Evolutionary conservation across 179 eudicot genomes (phyloP).

Genomic region (Nepenthes alata): DNA sequence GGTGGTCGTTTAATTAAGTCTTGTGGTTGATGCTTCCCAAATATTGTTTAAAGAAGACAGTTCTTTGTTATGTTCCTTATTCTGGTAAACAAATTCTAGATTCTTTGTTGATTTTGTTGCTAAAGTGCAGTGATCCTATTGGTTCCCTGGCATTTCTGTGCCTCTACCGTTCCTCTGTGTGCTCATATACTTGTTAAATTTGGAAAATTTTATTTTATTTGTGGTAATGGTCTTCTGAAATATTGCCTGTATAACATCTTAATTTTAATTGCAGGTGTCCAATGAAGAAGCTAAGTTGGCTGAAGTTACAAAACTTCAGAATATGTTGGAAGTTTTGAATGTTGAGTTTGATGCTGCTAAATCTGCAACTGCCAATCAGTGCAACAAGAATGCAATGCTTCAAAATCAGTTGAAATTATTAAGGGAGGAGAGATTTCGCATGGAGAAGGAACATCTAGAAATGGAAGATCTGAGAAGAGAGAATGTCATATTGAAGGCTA

Average conservation of each 20-base stretch:
- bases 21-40: no score
- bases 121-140: no score
- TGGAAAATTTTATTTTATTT: background rate
- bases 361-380: conserved; percentile 49
- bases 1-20: no score
- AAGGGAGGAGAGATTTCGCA: conserved; percentile 52
- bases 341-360: conserved; percentile 73
- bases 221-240: background rate
- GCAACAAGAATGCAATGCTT: conserved; percentile 49
- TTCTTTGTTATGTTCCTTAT: no score
- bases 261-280: conserved; percentile 44
- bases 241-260: conserved; percentile 2
- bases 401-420: conserved; percentile 50
- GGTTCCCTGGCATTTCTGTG: no score
- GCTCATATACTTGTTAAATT: no score
- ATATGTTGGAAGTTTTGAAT: conserved; percentile 41
- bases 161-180: no score
- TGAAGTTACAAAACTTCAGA: conserved; percentile 67
- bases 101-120: no score
- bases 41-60: no score
- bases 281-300: conserved; percentile 67
- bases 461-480: conserved; percentile 53
- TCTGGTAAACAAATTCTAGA: no score
- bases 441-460: conserved; percentile 41
- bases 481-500: conserved; percentile 59